These are phyloP conservation scores for Taxawa tesnikishii DNA, from an alignment of 2,329 filamentous ascomycete species.

Conservation along the genomic window DNA sequence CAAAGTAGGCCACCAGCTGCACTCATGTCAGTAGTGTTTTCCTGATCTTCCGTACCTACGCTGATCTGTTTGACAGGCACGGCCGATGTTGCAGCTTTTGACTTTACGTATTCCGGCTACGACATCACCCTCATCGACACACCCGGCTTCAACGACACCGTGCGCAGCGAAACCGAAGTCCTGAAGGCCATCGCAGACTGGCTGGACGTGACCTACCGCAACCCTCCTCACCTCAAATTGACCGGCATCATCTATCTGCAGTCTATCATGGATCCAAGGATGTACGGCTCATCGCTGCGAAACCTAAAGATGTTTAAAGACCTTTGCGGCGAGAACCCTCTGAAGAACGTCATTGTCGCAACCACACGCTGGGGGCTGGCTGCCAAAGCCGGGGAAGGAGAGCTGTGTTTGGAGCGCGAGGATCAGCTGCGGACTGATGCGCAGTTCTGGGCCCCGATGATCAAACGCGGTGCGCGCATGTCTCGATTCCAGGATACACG, in stretches of 20 bases:
- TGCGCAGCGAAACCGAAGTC: conserved; percentile 31
- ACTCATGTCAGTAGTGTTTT: conserved; percentile 13
- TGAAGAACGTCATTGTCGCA: conserved; percentile 28
- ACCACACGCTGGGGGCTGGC: conserved; percentile 36
- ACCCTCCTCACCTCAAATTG: conserved; percentile 16
- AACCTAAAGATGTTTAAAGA: conserved; percentile 34
- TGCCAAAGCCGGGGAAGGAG: no score
- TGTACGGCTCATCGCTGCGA: conserved; percentile 25
- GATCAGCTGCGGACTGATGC: no score
- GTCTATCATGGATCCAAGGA: conserved; percentile 29
- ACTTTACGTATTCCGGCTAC: conserved; percentile 10
- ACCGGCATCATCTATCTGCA: conserved; percentile 36
- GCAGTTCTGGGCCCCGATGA: no score
- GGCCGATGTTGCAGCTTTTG: conserved; percentile 8
- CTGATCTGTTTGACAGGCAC: conserved; percentile 8
- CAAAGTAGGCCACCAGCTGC: conserved; percentile 18
- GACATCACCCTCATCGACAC: conserved; percentile 29
- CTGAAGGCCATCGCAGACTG: conserved; percentile 29
- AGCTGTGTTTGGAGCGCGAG: no score
- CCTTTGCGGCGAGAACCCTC: conserved; percentile 28
- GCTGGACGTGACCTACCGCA: conserved; percentile 20
- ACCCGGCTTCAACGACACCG: conserved; percentile 36
- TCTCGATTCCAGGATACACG: no score
- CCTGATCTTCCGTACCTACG: neutral
- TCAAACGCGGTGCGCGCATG: no score